Conservation (phyloP, 352 stramenopile species). For the Phytophthora ohioensis region DNA sequence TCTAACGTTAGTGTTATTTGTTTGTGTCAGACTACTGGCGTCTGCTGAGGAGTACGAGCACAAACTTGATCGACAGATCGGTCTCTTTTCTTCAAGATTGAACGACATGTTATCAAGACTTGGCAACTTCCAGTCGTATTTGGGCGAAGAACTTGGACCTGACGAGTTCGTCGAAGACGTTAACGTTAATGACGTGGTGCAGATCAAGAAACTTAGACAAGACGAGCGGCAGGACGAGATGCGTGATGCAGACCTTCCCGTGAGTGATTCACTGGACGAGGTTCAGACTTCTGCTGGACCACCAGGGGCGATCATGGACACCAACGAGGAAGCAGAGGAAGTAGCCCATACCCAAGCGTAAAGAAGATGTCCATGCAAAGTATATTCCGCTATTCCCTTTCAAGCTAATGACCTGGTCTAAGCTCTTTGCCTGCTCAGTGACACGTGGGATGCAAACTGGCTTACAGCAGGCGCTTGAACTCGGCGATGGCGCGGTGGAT, state of each 20-base stretch:
- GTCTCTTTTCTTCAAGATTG: conserved; percentile 41
- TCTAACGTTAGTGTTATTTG: too few relatives aligned
- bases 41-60: conserved; percentile 54
- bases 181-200: conserved; percentile 8
- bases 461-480: conserved; percentile 82
- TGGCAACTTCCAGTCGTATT: conserved; percentile 45
- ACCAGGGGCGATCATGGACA: conserved; percentile 33
- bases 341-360: conserved; percentile 3
- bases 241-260: conserved; percentile 1
- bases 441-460: conserved; percentile 3
- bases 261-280: conserved; percentile 5
- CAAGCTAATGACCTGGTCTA: conserved; percentile 7
- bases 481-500: conserved; percentile 81
- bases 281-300: conserved; percentile 15
- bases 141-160: conserved; percentile 44
- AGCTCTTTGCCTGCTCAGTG: conserved; percentile 9
- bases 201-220: conserved; percentile 16
- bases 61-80: conserved; percentile 56
- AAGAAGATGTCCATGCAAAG: conserved; percentile 29
- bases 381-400: conserved; percentile 34
- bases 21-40: conserved; percentile 42
- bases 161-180: conserved; percentile 16
- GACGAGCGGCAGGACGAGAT: conserved; percentile 2
- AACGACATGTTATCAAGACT: conserved; percentile 49
- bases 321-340: conserved; percentile 15